Conservation (phyloP, 768 basidiomycete species). For the Lyophyllum shimeji region DNA sequence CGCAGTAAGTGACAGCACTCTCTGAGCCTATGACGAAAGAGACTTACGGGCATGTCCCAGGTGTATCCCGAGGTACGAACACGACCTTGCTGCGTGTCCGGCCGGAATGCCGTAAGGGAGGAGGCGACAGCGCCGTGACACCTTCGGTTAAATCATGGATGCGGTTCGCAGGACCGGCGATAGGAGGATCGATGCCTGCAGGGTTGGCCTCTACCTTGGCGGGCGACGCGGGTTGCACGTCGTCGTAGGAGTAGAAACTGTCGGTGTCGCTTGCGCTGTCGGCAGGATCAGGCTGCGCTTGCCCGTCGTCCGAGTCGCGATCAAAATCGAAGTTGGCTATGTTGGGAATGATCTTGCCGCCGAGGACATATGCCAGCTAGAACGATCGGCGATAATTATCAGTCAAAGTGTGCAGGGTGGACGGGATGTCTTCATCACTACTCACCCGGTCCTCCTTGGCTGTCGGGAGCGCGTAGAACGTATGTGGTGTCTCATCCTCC, state of each 20-base stretch:
- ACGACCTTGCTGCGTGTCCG: conserved; percentile 19
- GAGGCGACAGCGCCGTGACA: conserved; percentile 13
- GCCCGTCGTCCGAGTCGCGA: background rate
- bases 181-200: background rate
- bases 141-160: conserved; percentile 6
- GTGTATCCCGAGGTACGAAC: conserved; percentile 13
- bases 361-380: conserved; percentile 1
- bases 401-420: background rate
- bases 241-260: conserved; percentile 13
- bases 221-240: background rate
- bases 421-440: background rate
- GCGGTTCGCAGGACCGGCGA: background rate
- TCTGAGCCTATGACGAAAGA: background rate
- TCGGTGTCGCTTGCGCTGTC: conserved; percentile 9
- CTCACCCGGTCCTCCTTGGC: conserved; percentile 3
- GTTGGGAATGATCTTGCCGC: conserved; percentile 15
- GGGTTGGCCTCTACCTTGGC: background rate
- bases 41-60: conserved; percentile 21
- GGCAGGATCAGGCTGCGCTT: background rate
- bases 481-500: background rate
- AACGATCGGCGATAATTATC: background rate
- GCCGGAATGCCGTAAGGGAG: conserved; percentile 17
- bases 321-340: conserved; percentile 13
- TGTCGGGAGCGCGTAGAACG: background rate
- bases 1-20: conserved; percentile 1